phyloP scores from a whole-genome alignment of 768 basidiomycete species.

The Gautieria morchelliformis region DNA sequence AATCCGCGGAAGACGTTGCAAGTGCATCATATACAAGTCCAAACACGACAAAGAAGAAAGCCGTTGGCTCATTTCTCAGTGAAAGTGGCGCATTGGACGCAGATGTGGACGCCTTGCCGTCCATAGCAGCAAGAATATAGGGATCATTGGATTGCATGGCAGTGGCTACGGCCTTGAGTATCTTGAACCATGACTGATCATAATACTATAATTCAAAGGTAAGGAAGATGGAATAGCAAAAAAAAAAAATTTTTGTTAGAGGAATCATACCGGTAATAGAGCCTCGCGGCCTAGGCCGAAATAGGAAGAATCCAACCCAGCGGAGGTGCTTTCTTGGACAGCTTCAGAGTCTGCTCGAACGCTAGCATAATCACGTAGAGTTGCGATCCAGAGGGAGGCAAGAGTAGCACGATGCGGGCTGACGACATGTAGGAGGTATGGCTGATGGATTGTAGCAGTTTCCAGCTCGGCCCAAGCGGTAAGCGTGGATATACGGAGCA shows the following conservation, averaged over 20 bases:
- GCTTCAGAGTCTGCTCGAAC: conserved; percentile 86
- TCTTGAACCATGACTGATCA: conserved; percentile 65
- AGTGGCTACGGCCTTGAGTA: conserved; percentile 78
- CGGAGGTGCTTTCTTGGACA: conserved; percentile 62
- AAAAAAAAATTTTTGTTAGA: too few species aligned
- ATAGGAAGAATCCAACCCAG: conserved; percentile 72
- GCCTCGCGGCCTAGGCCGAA: conserved; percentile 87
- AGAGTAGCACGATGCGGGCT: conserved; percentile 69
- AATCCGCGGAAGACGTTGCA: conserved; percentile 52
- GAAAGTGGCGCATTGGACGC: conserved; percentile 1
- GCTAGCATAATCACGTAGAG: conserved; percentile 86
- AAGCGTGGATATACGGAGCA: conserved; percentile 85
- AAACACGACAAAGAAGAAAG: conserved; percentile 83
- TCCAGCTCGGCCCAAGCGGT: conserved; percentile 95
- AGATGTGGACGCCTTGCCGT: conserved; percentile 45
- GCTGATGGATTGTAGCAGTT: conserved; percentile 62
- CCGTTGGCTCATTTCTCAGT: conserved; percentile 51
- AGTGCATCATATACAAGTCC: conserved; percentile 92
- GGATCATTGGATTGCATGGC: conserved; percentile 65
- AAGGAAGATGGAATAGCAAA: conserved; percentile 6
- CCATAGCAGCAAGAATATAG: conserved; percentile 68
- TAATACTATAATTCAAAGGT: conserved; percentile 58
- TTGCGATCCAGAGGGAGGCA: conserved; percentile 78
- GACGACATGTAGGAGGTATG: conserved; percentile 72
- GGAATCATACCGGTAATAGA: conserved; percentile 66